Percentiles rank a stretch among this genome's conserved stretches.
These are phyloP conservation scores for Heliamphora exappendiculata DNA, from an alignment of 148 eudicot genomes.

Conservation along the genomic window DNA sequence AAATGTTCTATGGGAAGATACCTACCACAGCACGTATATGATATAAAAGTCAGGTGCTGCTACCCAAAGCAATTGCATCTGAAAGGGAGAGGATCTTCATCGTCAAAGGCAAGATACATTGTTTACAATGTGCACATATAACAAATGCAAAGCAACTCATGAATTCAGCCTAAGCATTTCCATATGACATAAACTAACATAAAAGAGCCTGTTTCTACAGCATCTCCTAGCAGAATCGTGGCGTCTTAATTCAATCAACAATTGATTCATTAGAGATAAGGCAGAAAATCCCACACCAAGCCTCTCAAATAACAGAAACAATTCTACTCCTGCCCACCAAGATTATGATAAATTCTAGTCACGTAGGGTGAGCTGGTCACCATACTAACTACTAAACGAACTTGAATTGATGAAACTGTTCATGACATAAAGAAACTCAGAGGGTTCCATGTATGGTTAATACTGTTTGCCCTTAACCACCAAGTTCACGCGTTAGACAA, in stretches of 20 bases:
- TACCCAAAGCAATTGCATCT: background rate
- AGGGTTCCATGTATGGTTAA: background rate
- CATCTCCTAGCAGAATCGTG: too few species aligned
- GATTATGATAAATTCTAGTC: background rate
- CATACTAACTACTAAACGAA: background rate
- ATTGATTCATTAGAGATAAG: background rate
- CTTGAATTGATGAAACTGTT: background rate
- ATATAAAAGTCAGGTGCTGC: background rate
- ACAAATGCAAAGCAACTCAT: background rate
- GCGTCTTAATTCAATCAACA: too few species aligned
- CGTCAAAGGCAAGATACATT: background rate
- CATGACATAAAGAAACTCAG: background rate
- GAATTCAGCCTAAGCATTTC: background rate
- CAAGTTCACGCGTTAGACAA: background rate
- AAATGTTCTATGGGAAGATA: background rate
- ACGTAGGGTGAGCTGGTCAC: background rate
- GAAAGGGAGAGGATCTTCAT: background rate
- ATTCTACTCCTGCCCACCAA: background rate
- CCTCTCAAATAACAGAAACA: background rate
- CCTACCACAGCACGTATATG: background rate
- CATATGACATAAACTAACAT: background rate
- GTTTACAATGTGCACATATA: background rate
- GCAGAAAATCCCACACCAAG: background rate
- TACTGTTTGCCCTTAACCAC: constrained; percentile 1
- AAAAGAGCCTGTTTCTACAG: background rate